Conservation (phyloP, 2,329 filamentous ascomycete species). For the Pleochaeta shiraiana region DNA sequence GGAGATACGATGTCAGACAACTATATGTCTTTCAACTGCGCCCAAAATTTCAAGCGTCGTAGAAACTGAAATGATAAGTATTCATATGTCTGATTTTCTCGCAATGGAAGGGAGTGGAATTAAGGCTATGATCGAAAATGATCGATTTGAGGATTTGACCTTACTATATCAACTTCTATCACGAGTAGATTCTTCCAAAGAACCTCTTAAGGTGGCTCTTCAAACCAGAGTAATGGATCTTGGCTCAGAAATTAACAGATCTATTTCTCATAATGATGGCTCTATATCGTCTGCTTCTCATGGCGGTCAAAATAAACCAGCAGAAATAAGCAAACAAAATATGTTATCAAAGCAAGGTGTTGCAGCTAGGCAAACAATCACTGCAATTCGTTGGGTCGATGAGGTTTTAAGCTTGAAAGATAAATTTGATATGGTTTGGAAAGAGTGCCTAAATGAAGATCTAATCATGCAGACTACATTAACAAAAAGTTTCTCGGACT, state of each 20-base stretch:
- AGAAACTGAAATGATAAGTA: slow-evolving; percentile 56
- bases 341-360: slow-evolving; percentile 26
- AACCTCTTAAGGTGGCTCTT: slow-evolving; percentile 45
- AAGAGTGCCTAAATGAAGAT: slow-evolving; percentile 50
- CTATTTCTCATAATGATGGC: slow-evolving; percentile 33
- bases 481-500: slow-evolving; percentile 71
- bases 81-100: slow-evolving; percentile 62
- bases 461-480: slow-evolving; percentile 60
- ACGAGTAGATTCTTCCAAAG: slow-evolving; percentile 54
- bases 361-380: slow-evolving; percentile 58
- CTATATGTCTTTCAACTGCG: slow-evolving; percentile 51
- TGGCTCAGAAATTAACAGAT: slow-evolving; percentile 62
- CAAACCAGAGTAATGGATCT: slow-evolving; percentile 57
- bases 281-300: slow-evolving; percentile 20
- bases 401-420: slow-evolving; percentile 70
- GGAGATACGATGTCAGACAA: slow-evolving; percentile 59
- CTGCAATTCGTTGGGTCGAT: slow-evolving; percentile 89
- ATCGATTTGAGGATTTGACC: slow-evolving; percentile 55
- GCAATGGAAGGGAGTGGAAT: slow-evolving; percentile 69
- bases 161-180: slow-evolving; percentile 62
- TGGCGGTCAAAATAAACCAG: slow-evolving; percentile 28
- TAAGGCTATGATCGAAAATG: slow-evolving; percentile 77
- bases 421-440: slow-evolving; percentile 70
- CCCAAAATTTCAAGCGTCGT: slow-evolving; percentile 54
- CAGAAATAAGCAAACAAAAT: slow-evolving; percentile 29